A percentile compares a stretch with the other conserved stretches of the same genome.
phyloP scores from a whole-genome alignment of 768 basidiomycete species.

The Trametes maxima region DNA sequence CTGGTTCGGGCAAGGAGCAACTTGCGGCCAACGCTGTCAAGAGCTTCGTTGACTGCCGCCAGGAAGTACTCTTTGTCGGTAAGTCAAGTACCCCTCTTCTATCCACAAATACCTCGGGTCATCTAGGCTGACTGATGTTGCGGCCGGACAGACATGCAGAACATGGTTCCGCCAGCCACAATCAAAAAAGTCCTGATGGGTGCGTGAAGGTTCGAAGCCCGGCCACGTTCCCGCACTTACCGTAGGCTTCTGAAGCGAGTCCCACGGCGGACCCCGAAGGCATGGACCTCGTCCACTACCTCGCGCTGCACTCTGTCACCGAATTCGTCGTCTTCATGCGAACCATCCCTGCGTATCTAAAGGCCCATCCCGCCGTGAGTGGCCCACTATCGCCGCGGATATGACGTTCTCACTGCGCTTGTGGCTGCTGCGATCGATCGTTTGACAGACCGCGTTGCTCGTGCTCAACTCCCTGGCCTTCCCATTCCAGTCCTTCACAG shows the following conservation, averaged over 20 bases:
- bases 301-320: slow-evolving; percentile 47
- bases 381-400: slow-evolving; percentile 18
- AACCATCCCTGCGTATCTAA: slow-evolving; percentile 50
- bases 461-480: slow-evolving; percentile 70
- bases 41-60: slow-evolving; percentile 48
- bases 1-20: slow-evolving; percentile 66
- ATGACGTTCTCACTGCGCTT: slow-evolving; percentile 12
- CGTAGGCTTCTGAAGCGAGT: slow-evolving; percentile 15
- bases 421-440: slow-evolving; percentile 16
- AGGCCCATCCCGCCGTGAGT: slow-evolving; percentile 49
- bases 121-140: slow-evolving; percentile 5
- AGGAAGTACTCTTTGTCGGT: slow-evolving; percentile 71
- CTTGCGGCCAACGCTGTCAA: slow-evolving; percentile 53
- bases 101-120: slow-evolving; percentile 5
- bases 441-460: slow-evolving; percentile 54
- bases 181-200: slow-evolving; percentile 33
- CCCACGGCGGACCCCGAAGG: slow-evolving; percentile 18
- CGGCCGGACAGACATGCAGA: slow-evolving; percentile 47
- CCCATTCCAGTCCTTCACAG: slow-evolving; percentile 54
- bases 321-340: slow-evolving; percentile 63
- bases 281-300: slow-evolving; percentile 41
- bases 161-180: slow-evolving; percentile 43
- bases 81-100: slow-evolving; percentile 23
- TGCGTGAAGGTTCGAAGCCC: slow-evolving; percentile 16
- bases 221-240: slow-evolving; percentile 8